These are phyloP conservation scores for Sordariomycetes sp. DNA, from an alignment of 2,329 filamentous ascomycete genomes.

Conservation along the genomic window DNA sequence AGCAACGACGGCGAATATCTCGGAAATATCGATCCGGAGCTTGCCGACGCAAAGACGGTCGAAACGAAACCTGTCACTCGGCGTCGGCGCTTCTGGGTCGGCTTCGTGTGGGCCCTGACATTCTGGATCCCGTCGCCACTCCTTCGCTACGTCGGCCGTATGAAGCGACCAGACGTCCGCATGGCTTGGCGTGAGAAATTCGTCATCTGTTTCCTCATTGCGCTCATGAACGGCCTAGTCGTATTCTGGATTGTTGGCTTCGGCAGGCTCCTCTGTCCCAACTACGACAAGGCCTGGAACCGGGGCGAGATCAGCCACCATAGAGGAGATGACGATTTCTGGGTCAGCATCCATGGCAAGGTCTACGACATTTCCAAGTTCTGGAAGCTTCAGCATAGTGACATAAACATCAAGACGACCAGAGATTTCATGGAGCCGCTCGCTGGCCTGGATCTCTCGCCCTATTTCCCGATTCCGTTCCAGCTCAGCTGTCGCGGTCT, in stretches of 20 bases:
- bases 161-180: conserved; percentile 94
- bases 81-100: conserved; percentile 68
- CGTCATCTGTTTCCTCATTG: conserved; percentile 69
- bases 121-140: conserved; percentile 90
- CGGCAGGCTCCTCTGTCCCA: conserved; percentile 77
- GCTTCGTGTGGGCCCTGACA: conserved; percentile 73
- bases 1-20: conserved; percentile 58
- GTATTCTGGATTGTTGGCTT: conserved; percentile 91
- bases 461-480: conserved; percentile 78
- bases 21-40: conserved; percentile 63
- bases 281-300: conserved; percentile 84
- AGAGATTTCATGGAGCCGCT: conserved; percentile 62
- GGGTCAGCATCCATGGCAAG: conserved; percentile 73
- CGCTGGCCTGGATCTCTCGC: conserved; percentile 67
- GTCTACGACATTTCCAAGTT: conserved; percentile 92
- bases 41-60: conserved; percentile 66
- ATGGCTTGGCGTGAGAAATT: conserved; percentile 97
- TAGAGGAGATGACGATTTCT: conserved; percentile 66
- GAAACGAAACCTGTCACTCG: conserved; percentile 55
- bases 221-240: conserved; percentile 68
- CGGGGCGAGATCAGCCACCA: conserved; percentile 59
- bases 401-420: conserved; percentile 51
- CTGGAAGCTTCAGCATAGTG: conserved; percentile 76
- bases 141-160: conserved; percentile 73
- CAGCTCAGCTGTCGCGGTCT: conserved; percentile 63